These are phyloP conservation scores for Termitomyces sp. DNA, from an alignment of 768 basidiomycete species.

Conservation along the genomic window DNA sequence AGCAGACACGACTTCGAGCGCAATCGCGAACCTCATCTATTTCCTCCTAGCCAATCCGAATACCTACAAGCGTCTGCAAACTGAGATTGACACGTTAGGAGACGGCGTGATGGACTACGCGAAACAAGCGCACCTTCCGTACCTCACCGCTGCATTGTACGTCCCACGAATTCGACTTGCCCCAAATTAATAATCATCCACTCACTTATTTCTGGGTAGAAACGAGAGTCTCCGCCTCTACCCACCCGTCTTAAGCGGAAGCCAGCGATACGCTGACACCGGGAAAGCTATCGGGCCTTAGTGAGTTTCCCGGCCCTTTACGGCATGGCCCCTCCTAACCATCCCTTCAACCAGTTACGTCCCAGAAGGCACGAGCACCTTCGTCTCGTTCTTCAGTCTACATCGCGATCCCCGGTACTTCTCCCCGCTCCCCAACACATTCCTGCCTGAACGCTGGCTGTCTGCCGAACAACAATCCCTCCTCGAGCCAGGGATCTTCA, in stretches of 20 bases:
- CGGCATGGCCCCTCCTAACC: neutral
- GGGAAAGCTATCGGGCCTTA: constrained; percentile 35
- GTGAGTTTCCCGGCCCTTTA: constrained; percentile 23
- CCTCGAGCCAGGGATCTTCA: constrained; percentile 31
- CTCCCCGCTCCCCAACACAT: constrained; percentile 37
- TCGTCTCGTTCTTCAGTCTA: constrained; percentile 38
- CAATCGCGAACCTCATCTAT: constrained; percentile 28
- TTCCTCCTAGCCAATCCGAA: constrained; percentile 30
- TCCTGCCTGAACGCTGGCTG: constrained; percentile 40
- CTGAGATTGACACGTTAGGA: constrained; percentile 28
- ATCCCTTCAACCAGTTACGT: constrained; percentile 31
- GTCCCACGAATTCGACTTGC: constrained; percentile 4
- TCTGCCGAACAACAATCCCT: constrained; percentile 13
- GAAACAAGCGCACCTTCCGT: constrained; percentile 27
- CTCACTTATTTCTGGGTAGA: constrained; percentile 23
- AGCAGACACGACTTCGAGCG: constrained; percentile 36
- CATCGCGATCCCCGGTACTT: constrained; percentile 46
- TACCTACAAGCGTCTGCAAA: constrained; percentile 27
- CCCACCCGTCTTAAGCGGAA: constrained; percentile 45
- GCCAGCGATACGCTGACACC: constrained; percentile 36
- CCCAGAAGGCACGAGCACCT: constrained; percentile 40
- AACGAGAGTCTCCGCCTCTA: constrained; percentile 48
- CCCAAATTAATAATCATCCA: too few species aligned
- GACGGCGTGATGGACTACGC: constrained; percentile 21
- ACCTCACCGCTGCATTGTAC: constrained; percentile 34